phyloP scores from a whole-genome alignment of 164 flowering plant genomes.

The Protea cynaroides region DNA sequence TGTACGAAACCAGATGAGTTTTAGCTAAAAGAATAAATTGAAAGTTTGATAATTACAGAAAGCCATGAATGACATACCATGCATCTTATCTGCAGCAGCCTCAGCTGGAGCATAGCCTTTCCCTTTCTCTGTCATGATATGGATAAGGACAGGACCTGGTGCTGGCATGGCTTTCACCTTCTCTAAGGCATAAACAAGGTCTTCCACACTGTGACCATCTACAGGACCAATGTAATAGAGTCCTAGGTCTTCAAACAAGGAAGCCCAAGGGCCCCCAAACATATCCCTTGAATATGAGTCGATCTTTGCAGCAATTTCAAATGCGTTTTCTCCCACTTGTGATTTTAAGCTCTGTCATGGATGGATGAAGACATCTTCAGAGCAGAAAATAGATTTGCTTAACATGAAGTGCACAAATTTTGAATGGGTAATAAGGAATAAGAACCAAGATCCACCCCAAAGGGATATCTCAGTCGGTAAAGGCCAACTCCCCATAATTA shows the following conservation, averaged over 20 bases:
- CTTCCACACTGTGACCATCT: conserved; percentile 75
- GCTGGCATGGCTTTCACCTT: conserved; percentile 76
- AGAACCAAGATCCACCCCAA: too few species aligned
- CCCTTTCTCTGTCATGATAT: conserved; percentile 87
- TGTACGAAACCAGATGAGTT: conserved; percentile 23
- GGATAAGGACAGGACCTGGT: conserved; percentile 87
- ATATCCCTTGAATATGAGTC: conserved; percentile 86
- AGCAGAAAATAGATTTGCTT: too few species aligned
- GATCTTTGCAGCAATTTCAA: conserved; percentile 74
- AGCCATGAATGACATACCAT: conserved; percentile 55
- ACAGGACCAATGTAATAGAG: conserved; percentile 89
- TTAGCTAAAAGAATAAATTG: not conserved
- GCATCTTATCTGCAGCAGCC: conserved; percentile 88
- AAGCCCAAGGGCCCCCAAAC: conserved; percentile 64
- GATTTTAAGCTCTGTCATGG: conserved; percentile 13
- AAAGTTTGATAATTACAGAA: not conserved
- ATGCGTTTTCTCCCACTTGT: conserved; percentile 65
- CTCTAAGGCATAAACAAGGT: conserved; percentile 58
- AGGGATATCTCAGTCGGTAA: too few species aligned
- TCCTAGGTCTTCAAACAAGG: conserved; percentile 86
- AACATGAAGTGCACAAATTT: too few species aligned
- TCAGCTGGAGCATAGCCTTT: conserved; percentile 92
- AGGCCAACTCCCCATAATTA: too few species aligned
- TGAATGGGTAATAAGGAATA: too few species aligned
- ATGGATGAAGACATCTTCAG: too few species aligned